Conservation (phyloP, 179 eudicot genomes). For the Actinidia polygama region DNA sequence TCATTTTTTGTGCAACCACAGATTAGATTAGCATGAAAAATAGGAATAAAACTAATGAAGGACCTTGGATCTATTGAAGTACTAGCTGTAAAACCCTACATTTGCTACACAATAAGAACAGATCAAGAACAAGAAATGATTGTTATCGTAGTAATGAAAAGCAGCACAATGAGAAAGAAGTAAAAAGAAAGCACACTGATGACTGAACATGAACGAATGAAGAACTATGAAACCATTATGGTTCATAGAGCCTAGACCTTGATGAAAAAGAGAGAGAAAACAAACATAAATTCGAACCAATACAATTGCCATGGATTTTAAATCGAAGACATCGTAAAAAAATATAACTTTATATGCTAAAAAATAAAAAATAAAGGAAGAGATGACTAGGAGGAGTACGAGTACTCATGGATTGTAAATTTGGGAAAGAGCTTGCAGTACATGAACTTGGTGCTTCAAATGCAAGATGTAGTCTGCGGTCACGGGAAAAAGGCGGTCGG, state of each 20-base stretch:
- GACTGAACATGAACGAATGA: neutral
- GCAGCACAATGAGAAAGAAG: neutral
- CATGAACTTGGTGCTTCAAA: constrained; percentile 56
- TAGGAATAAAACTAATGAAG: too few relatives aligned
- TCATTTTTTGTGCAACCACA: too few relatives aligned
- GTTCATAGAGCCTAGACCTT: neutral
- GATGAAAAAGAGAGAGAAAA: neutral
- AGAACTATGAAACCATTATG: constrained; percentile 4
- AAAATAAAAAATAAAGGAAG: neutral
- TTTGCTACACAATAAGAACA: neutral
- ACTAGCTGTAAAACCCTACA: too few relatives aligned
- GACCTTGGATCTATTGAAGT: too few relatives aligned
- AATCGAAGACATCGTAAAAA: neutral
- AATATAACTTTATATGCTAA: neutral
- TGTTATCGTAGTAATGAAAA: neutral
- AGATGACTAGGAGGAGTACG: neutral
- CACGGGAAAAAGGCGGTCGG: constrained; percentile 49
- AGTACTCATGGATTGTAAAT: constrained; percentile 28
- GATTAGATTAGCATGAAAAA: too few relatives aligned
- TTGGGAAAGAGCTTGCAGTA: constrained; percentile 57
- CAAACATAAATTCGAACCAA: neutral
- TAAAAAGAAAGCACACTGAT: too few relatives aligned
- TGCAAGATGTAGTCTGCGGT: constrained; percentile 72
- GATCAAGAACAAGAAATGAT: neutral
- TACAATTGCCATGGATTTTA: neutral